phyloP scores from a whole-genome alignment of 73 alveolate species.

The Symbiodinium pilosum region DNA sequence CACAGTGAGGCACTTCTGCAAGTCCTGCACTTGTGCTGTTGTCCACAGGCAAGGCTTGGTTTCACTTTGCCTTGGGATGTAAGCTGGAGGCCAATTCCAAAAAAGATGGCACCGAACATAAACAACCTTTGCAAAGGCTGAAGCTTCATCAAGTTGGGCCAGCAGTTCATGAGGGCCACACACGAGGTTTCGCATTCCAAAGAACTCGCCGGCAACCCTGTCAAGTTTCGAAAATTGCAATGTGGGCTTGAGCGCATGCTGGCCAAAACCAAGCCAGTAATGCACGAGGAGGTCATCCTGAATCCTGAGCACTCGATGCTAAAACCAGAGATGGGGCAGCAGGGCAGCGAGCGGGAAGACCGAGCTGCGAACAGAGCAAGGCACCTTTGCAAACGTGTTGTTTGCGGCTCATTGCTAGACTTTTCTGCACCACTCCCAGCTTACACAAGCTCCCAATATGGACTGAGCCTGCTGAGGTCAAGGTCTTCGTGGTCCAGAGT shows the following conservation, averaged over 20 bases:
- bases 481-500: slow-evolving; percentile 24
- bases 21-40: too few relatives aligned
- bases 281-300: background rate
- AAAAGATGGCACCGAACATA: slow-evolving; percentile 63
- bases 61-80: background rate
- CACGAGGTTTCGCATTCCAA: slow-evolving; percentile 78
- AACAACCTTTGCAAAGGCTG: slow-evolving; percentile 9
- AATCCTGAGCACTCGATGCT: background rate
- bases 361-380: slow-evolving; percentile 25
- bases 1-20: too few relatives aligned
- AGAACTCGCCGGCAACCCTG: slow-evolving; percentile 72
- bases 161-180: background rate
- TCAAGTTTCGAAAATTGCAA: too few relatives aligned
- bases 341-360: background rate
- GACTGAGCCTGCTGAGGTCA: slow-evolving; percentile 68
- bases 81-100: slow-evolving; percentile 43
- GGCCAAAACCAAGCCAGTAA: background rate
- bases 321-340: too few relatives aligned
- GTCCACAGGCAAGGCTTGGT: too few relatives aligned
- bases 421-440: too few relatives aligned
- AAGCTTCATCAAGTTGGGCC: background rate
- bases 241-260: background rate
- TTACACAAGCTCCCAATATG: too few relatives aligned
- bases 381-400: too few relatives aligned
- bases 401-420: too few relatives aligned